Evolutionary conservation across 139 green algal species (phyloP), one percentile per base, ranked within the genome.

Genomic region (Yamagishiella unicocca): DNA sequence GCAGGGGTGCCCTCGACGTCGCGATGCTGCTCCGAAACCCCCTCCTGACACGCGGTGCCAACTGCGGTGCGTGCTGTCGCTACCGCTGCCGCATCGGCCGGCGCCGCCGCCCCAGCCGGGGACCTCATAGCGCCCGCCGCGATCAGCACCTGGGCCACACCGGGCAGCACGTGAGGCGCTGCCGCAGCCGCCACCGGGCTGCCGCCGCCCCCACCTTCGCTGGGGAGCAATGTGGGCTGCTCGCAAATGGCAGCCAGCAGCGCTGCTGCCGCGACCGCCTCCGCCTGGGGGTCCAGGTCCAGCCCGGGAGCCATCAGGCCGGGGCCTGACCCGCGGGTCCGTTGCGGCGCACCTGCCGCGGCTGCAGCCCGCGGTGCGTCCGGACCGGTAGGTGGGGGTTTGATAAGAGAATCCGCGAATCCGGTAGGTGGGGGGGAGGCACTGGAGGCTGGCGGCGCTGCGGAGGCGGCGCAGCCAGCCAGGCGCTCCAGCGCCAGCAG

Each of bases 401-500:
- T n/a, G n/a, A n/a, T n/a, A n/a, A n/a, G n/a, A n/a, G n/a, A n/a
- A n/a, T n/a, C n/a, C n/a, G n/a, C n/a, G n/a, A n/a, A n/a, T n/a
- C n/a, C n/a, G n/a, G n/a, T n/a, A n/a, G n/a, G n/a, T n/a, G n/a
- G 12, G 50, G 50, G 50, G 50, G n/a, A n/a, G n/a, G n/a, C n/a
- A n/a, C n/a, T n/a, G n/a, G n/a, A n/a, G n/a, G n/a, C n/a, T n/a
- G n/a, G n/a, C n/a, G n/a, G n/a, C n/a, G 12, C 50, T 58, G 50
- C 50, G 17, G 50, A 25, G 50, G 17, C 50, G 50, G 64, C n/a
- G 64, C 64, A 72, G 29, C 33, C 64, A 31, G 42, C 80, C 62
- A 86, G 80, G 3, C 64, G 62, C 31, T 78, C 43, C 1, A 77
- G 31, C 19, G 80, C 80, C 31, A 86, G 43, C 31, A 67, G 43